Evolutionary conservation across 1,284 basidiomycete species (phyloP), one percentile per base, ranked within the genome.

Genomic region (Apiotrichum sp.): DNA sequence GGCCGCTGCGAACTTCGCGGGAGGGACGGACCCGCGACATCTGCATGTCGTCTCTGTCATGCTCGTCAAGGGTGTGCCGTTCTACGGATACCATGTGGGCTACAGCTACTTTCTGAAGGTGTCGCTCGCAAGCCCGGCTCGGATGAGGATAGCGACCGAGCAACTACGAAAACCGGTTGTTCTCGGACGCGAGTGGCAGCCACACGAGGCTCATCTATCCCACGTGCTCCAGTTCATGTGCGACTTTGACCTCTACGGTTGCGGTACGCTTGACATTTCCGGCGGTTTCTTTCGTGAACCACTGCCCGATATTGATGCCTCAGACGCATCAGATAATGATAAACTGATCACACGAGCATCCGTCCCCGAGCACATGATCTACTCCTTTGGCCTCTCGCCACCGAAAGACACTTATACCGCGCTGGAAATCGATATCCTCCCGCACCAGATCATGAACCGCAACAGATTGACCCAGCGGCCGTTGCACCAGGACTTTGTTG

Each of bases 241-340:
- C 72, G 95, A 98, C 76, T 93, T 90, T 74, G 92, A 92, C 58
- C 80, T 98, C 38, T 96, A 93, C 68, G 95, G 95, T 2, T 98
- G 95, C 72, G 92, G 89, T 8, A 89, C 86, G 82, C 79, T 98
- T 48, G 85, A 95, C 56, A 65, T 83, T 3, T 74, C 72, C 14
- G 76, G 79, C 10, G 78, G 78, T 4, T 71, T 67, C n/a, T 81
- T 82, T 50, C 71, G 82, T 1, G 70, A 76, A 34, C 80, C 78
- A 6, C 63, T 81, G 1, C 79, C 80, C 4, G 73, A 71, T 3
- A 41, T 38, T n/a, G 14, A 44, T 14, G 6, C 34, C 6, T 16
- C 41, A 9, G 51, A 38, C 5, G 51, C 36, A 38, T 13, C 36
- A 38, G 8, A 39, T 3, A 22, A 16, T 14, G 42, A 3, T 3